Base-by-base conservation (phyloP, 1,284 basidiomycete genomes). In the Dichomitus squalens region DNA sequence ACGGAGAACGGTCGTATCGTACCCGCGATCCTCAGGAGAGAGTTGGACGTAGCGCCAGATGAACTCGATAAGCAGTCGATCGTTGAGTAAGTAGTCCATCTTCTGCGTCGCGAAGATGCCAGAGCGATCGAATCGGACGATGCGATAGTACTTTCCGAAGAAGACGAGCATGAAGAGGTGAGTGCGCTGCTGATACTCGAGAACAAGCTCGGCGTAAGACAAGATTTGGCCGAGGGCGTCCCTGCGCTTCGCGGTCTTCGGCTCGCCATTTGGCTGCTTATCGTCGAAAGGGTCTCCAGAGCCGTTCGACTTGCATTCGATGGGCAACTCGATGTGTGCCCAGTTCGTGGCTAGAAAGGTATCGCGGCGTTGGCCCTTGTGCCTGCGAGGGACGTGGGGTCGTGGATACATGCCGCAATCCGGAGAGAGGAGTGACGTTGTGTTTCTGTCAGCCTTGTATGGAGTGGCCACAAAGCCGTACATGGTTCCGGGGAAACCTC, bases 81-180 rank as follows among this genome's bases (percentile, higher is more conserved):
- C 38, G 2, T 62, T 33, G n/a, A 47, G 2, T 9, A 34, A 36
- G 46, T 64, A 64, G 49, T 55, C 29, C 55, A 64, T 54, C 46
- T 58, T 52, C 47, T 55, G 25, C 2, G 50, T 50, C 11, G 52
- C 48, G 38, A 55, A 18, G 12, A 49, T 12, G 11, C 58, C 57
- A 1, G 59, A 39, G 12, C 58, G 48, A 25, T 65, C 62, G 36
- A 44, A 35, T 14, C 51, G 36, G 20, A 52, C 14, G 25, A 65
- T 20, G n/a, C 64, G 59, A 6, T 48, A 57, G 23, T 35, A 49
- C 7, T 51, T 20, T 25, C 58, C 55, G 31, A 63, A 35, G 50
- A 64, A 34, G 33, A 58, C 12, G 36, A 63, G 7, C 6, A 34
- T 21, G 46, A 49, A 63, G 9, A 39, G 44, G 23, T 27, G 38